Evolutionary conservation across 495 filamentous ascomycete species (phyloP), one percentile per base, ranked within the genome.

Genomic region (Halenospora varia): DNA sequence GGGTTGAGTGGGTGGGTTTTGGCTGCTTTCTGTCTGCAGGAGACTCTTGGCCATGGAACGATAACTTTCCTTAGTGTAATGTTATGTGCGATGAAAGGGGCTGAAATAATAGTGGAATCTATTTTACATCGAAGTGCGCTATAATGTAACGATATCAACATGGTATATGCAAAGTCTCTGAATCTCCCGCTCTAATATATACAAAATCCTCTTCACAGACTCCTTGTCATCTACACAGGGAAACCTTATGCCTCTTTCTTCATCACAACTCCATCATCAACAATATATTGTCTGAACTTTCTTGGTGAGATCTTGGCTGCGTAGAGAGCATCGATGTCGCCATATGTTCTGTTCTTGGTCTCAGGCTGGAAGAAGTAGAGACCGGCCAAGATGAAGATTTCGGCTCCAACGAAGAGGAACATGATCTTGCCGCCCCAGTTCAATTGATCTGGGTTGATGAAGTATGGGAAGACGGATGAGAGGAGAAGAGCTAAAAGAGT

Each of bases 361-460:
- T 90, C 87, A 0, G 87, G 87, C 1, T 89, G 78, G 10, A 86
- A 80, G 76, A 89, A 89, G 69, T 80, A 90, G 0, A 80, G 78
- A 68, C 87, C 89, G 2, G 88, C 67, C 52, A 46, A n/a, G 19
- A 46, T 46, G 19, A 46, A 46, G n/a, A 46, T 4, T n/a, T 46
- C 42, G 8, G 42, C 42, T 9, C 42, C 42, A n/a, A 46, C 42
- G 42, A 46, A 46, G 8, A 46, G 42, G 19, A 46, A 46, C n/a
- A 46, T 46, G n/a, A 46, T n/a, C 17, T 46, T 46, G 8, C 42
- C 42, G n/a, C 42, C 42, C 15, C 13, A 46, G 19, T 46, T 46
- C 6, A 46, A n/a, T 17, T 46, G n/a, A 20, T 46, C 42, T n/a
- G 42, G 42, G 42, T 46, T 46, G 19, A 46, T 46, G n/a, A 46